Conservation (phyloP, 257 asterid genomes). For the Scutellaria baicalensis region DNA sequence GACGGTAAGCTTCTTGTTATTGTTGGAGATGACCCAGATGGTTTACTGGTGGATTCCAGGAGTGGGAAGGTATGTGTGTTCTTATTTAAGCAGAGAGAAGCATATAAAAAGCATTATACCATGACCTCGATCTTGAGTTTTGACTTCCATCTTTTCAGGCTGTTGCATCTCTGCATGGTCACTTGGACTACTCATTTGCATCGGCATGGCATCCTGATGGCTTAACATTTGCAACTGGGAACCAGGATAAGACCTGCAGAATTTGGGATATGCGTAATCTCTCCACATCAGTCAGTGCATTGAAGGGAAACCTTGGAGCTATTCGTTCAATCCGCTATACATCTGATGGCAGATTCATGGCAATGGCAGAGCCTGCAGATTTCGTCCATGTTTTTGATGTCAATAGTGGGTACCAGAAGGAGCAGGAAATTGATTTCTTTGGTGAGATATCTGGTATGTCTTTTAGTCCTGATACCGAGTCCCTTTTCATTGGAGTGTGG, state of each 20-base stretch:
- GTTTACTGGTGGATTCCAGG: constrained; percentile 68
- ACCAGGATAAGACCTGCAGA: constrained; percentile 90
- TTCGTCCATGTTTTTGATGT: constrained; percentile 84
- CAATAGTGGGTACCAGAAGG: constrained; percentile 55
- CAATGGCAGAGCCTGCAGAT: constrained; percentile 99
- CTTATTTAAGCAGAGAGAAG: not conserved
- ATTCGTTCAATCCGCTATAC: constrained; percentile 83
- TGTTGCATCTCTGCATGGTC: constrained; percentile 59
- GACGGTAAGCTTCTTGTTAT: constrained; percentile 65
- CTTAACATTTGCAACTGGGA: constrained; percentile 81
- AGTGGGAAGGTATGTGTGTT: constrained; percentile 55
- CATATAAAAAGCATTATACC: not conserved
- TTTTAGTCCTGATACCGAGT: constrained; percentile 82
- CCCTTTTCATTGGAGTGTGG: constrained; percentile 87
- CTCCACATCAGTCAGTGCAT: constrained; percentile 47
- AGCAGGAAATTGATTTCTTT: constrained; percentile 89
- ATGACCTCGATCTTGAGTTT: not conserved
- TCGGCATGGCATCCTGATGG: constrained; percentile 96
- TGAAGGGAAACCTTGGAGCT: constrained; percentile 90
- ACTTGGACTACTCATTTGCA: constrained; percentile 81
- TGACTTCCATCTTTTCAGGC: constrained; percentile 26
- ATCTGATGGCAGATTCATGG: constrained; percentile 82
- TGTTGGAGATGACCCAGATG: constrained; percentile 83
- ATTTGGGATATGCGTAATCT: constrained; percentile 78
- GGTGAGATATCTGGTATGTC: constrained; percentile 95